Conservation (phyloP, 106 monocot genomes). For the Platanthera zijinensis region DNA sequence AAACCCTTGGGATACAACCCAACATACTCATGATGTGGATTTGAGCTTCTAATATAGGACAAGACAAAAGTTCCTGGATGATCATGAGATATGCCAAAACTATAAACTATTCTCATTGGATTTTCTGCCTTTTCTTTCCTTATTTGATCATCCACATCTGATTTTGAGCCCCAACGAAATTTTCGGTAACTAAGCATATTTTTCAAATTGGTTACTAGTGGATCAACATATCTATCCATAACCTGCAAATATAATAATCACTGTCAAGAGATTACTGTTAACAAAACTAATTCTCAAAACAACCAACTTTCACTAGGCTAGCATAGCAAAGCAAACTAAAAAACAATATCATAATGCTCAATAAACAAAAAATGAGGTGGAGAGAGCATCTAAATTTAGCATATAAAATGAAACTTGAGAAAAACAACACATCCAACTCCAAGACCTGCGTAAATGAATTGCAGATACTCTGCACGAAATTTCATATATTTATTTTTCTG, state of each 20-base stretch:
- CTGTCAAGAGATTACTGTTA: not conserved
- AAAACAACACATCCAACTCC: no score
- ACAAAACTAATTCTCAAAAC: not conserved
- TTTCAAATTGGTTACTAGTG: constrained; percentile 72
- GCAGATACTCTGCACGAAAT: no score
- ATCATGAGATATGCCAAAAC: constrained; percentile 87
- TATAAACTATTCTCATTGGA: constrained; percentile 80
- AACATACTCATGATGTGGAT: constrained; percentile 93
- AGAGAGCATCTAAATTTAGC: no score
- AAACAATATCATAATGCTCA: no score
- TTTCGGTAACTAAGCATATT: constrained; percentile 85
- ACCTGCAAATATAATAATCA: constrained; percentile 36
- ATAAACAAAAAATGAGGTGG: no score
- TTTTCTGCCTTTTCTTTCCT: constrained; percentile 73
- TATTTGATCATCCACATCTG: constrained; percentile 59
- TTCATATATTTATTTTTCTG: no score
- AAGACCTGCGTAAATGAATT: no score
- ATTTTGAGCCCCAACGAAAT: constrained; percentile 60
- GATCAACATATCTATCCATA: constrained; percentile 96
- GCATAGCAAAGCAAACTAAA: no score
- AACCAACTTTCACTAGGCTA: not conserved
- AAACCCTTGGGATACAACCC: constrained; percentile 91
- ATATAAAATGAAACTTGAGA: no score
- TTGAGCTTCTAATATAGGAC: constrained; percentile 69
- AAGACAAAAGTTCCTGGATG: constrained; percentile 92